These are phyloP conservation scores for Medicago truncatula DNA, from an alignment of 306 rosid species.

Conservation along the genomic window DNA sequence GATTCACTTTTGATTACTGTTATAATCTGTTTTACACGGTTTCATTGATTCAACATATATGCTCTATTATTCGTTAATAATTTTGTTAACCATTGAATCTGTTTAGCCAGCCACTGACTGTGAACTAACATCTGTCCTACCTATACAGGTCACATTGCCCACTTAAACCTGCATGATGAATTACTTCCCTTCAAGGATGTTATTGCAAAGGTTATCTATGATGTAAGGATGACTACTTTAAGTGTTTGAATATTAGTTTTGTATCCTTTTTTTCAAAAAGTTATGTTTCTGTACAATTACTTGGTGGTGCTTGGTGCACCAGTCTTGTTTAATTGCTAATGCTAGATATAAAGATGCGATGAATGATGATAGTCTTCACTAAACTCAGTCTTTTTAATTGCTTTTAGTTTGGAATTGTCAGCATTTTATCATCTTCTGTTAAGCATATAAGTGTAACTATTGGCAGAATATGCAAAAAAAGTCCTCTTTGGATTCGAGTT, in stretches of 20 bases:
- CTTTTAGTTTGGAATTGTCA: slow-evolving; percentile 3
- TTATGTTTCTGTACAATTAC: slow-evolving; percentile 18
- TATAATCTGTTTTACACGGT: not conserved
- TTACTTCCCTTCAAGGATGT: slow-evolving; percentile 85
- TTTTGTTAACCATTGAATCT: slow-evolving; percentile 31
- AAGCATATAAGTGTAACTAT: slow-evolving; percentile 11
- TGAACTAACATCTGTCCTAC: slow-evolving; percentile 46
- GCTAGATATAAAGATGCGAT: slow-evolving; percentile 8
- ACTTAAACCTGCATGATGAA: slow-evolving; percentile 88
- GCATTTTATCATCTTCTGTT: slow-evolving; percentile 9
- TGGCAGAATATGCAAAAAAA: not conserved
- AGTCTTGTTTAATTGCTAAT: slow-evolving; percentile 6
- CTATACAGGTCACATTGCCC: slow-evolving; percentile 93
- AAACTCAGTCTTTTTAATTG: slow-evolving; percentile 7
- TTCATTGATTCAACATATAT: slow-evolving; percentile 7
- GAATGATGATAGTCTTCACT: not conserved
- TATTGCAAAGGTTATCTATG: slow-evolving; percentile 89
- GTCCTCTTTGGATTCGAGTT: not conserved
- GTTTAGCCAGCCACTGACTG: slow-evolving; percentile 35
- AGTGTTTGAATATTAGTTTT: slow-evolving; percentile 5
- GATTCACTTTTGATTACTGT: not conserved
- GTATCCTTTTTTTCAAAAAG: not conserved
- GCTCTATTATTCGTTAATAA: slow-evolving; percentile 7
- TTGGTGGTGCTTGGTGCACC: slow-evolving; percentile 36
- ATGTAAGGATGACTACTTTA: slow-evolving; percentile 59